Conservation (phyloP, 306 rosid genomes). For the Ceratonia siliqua region DNA sequence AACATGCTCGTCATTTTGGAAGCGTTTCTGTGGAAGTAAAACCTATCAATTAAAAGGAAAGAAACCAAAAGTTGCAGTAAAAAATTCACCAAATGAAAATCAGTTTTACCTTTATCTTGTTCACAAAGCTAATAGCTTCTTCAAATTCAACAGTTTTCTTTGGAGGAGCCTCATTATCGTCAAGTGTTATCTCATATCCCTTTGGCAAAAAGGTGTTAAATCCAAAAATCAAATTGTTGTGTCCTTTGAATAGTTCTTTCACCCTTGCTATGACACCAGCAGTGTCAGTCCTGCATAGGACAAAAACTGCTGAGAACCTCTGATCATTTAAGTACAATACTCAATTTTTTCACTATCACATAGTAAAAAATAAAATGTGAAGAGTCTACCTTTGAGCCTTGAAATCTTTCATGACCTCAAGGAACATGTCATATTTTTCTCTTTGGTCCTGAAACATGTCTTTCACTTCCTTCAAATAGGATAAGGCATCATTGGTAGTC, state of each 20-base stretch:
- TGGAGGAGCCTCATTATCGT: constrained; percentile 73
- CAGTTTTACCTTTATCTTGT: constrained; percentile 86
- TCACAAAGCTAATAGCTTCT: constrained; percentile 96
- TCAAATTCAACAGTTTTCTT: constrained; percentile 95
- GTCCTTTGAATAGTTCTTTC: constrained; percentile 95
- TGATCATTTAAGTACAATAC: constrained; percentile 22
- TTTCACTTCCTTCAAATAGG: constrained; percentile 85
- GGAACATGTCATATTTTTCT: constrained; percentile 81
- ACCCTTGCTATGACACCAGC: constrained; percentile 92
- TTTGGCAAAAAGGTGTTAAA: constrained; percentile 96
- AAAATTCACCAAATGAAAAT: constrained; percentile 14
- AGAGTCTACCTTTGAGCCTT: constrained; percentile 83
- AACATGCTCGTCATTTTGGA: constrained; percentile 81
- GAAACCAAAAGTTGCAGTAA: constrained; percentile 12
- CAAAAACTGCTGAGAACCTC: constrained; percentile 18
- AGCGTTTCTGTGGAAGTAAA: constrained; percentile 68
- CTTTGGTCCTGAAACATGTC: constrained; percentile 82
- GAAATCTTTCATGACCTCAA: constrained; percentile 96
- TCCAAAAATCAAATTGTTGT: constrained; percentile 85
- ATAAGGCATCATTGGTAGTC: constrained; percentile 78
- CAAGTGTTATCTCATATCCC: constrained; percentile 92
- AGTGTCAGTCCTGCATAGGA: constrained; percentile 79
- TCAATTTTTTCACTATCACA: constrained; percentile 17
- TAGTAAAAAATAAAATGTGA: neutral
- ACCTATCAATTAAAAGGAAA: constrained; percentile 20